These are phyloP conservation scores for Entomortierella parvispora DNA, from an alignment of 192 early-diverging fungal genomes.

Conservation along the genomic window DNA sequence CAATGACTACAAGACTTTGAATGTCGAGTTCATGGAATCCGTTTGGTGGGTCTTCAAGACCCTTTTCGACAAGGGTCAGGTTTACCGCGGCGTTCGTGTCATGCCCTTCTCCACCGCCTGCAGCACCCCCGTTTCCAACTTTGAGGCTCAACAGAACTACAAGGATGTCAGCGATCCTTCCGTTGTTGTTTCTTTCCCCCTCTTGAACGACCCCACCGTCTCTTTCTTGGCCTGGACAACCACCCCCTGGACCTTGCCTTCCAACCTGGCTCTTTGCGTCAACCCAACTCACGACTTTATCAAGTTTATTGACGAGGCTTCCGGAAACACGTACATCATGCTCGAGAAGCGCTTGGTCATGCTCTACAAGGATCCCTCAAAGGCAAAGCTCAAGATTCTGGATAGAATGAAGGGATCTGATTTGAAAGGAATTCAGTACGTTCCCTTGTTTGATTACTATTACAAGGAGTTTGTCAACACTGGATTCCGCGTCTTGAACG, in stretches of 20 bases:
- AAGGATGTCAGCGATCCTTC: conserved; percentile 97
- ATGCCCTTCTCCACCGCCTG: conserved; percentile 98
- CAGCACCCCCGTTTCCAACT: conserved; percentile 94
- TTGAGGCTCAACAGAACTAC: conserved; percentile 96
- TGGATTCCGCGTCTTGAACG: conserved; percentile 88
- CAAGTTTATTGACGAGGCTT: conserved; percentile 89
- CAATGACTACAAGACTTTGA: conserved; percentile 99
- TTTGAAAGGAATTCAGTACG: conserved; percentile 89
- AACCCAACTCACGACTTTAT: conserved; percentile 95
- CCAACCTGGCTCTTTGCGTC: conserved; percentile 94
- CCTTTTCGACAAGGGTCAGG: conserved; percentile 92
- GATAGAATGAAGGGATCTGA: conserved; percentile 79
- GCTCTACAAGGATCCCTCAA: conserved; percentile 95
- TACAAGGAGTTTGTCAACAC: conserved; percentile 72
- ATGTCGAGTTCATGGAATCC: conserved; percentile 97
- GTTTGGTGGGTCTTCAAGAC: conserved; percentile 99
- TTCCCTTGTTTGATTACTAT: conserved; percentile 92
- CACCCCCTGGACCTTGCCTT: conserved; percentile 98
- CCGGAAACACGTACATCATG: conserved; percentile 88
- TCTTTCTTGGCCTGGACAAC: conserved; percentile 97
- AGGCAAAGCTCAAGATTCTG: conserved; percentile 91
- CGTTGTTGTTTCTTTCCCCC: conserved; percentile 94
- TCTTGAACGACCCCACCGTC: conserved; percentile 81
- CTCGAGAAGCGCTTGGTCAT: conserved; percentile 84
- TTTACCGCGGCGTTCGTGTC: conserved; percentile 93